Evolutionary conservation across 2,329 filamentous ascomycete species (phyloP), one percentile per base, ranked within the genome.

Genomic region (Talaromyces sp.): DNA sequence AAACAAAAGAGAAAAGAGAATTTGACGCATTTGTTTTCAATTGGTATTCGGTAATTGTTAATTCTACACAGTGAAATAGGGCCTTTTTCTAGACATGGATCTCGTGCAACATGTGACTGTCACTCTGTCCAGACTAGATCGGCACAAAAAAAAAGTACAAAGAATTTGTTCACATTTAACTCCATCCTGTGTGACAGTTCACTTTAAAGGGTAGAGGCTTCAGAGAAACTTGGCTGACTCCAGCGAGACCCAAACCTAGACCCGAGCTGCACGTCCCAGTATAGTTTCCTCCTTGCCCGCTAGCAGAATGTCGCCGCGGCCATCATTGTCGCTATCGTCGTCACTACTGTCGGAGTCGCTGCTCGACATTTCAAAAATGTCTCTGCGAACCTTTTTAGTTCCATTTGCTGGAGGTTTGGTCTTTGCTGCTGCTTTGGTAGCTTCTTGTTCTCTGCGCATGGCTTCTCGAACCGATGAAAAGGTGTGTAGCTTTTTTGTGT

Each of bases 251-350:
- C 36, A 39, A 39, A 39, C 17, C 36, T n/a, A n/a, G 5, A 8
- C n/a, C 6, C 8, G 33, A 36, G 15, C 13, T 15, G 33, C 17
- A 52, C 49, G 22, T 17, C 3, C 7, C 17, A 15, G 53, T 55
- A 70, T 52, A 30, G 60, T 67, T 25, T 55, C 51, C 36, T 66
- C 64, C 6, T 47, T 62, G 25, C 69, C 69, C 52, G 60, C 68
- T 6, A 68, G 67, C 55, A 66, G 59, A 36, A 70, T 70, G 62
- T 70, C 68, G 8, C 68, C 69, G 10, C 52, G 56, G 19, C 42
- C 36, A n/a, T 64, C 61, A 51, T 67, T 60, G 11, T 55, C 61
- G 39, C 63, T 62, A 22, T 57, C 59, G n/a, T 61, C 58, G 39
- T 57, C 55, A 19, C n/a, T 28, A 5, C 30, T 13, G 19, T 57